Base-by-base conservation (phyloP, 305 asterid species). In the Fraxinus sp. region DNA sequence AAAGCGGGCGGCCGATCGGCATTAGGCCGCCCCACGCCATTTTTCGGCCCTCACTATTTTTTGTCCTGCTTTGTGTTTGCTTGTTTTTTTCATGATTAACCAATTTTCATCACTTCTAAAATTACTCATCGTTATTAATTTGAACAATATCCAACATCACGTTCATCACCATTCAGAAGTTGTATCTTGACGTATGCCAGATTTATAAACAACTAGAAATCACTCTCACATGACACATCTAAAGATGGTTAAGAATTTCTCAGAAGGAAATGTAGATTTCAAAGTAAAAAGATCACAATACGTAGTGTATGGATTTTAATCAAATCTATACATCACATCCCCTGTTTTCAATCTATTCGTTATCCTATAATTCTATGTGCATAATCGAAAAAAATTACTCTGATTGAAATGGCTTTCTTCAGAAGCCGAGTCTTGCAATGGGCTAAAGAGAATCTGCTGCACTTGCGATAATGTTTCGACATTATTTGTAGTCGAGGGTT, bases 401-500 rank as follows among this genome's bases (percentile, higher is more conserved):
- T 68, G 74, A 68, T 28, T 68, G 30, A 68, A 28, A 7, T 68
- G 20, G 36, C 39, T 28, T 70, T 70, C 39, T 70, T 68, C 74
- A 11, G 7, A 35, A 70, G 37, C 36, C 22, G 22, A 28, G 41
- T 10, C 39, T 70, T 70, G 33, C n/a, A 28, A 70, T 22, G 14
- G 39, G 16, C 39, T 26, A 70, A 70, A 70, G 37, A 26, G 75
- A 26, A 5, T 36, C 74, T 11, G 39, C 3, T 9, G 18, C 20
- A 10, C 10, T 0, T 14, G 9, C 7, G 41, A 70, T 4, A 14
- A 70, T 66, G 74, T 66, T 66, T 62, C 8, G 3, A 26, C 36
- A 10, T 13, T 70, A 68, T 28, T 68, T 68, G 74, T 70, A 30
- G 37, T 70, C 7, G 39, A 70, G 20, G 85, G 82, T 87, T 81